Conservation (phyloP, 345 rosid species). For the Corymbia maculata region DNA sequence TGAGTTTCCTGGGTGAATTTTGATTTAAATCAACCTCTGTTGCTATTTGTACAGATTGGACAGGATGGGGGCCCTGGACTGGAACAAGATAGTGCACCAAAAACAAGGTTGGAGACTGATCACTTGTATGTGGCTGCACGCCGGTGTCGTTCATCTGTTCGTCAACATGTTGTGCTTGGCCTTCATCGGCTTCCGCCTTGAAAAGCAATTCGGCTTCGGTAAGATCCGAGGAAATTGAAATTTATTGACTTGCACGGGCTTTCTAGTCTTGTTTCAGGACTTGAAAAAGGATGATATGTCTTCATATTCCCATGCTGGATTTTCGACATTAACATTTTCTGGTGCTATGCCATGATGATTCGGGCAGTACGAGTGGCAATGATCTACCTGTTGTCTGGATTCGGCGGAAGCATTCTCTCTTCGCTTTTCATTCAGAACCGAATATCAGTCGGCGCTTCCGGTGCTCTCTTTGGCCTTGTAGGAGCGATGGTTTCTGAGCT, state of each 20-base stretch:
- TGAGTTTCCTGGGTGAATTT: background rate
- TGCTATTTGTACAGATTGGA: constrained; percentile 44
- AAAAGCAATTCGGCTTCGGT: constrained; percentile 94
- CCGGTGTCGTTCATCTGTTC: constrained; percentile 81
- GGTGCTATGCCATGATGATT: background rate
- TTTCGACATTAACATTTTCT: background rate
- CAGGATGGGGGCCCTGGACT: constrained; percentile 73
- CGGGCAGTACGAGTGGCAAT: constrained; percentile 62
- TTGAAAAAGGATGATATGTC: background rate
- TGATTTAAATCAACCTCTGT: background rate
- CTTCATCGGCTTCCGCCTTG: constrained; percentile 87
- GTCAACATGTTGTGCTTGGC: constrained; percentile 79
- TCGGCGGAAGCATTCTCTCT: constrained; percentile 79
- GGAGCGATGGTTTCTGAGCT: constrained; percentile 94
- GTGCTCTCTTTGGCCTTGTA: constrained; percentile 89
- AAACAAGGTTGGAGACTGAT: constrained; percentile 80
- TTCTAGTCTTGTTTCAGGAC: background rate
- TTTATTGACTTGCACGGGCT: background rate
- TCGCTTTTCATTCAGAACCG: constrained; percentile 45
- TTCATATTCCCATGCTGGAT: background rate
- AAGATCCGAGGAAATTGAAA: background rate
- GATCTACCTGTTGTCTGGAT: constrained; percentile 70
- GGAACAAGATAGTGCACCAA: constrained; percentile 57
- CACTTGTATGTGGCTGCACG: constrained; percentile 85
- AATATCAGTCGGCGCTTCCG: constrained; percentile 92